Base-by-base conservation (phyloP, 2,329 filamentous ascomycete species). In the Lasiodiplodia gonubiensis region DNA sequence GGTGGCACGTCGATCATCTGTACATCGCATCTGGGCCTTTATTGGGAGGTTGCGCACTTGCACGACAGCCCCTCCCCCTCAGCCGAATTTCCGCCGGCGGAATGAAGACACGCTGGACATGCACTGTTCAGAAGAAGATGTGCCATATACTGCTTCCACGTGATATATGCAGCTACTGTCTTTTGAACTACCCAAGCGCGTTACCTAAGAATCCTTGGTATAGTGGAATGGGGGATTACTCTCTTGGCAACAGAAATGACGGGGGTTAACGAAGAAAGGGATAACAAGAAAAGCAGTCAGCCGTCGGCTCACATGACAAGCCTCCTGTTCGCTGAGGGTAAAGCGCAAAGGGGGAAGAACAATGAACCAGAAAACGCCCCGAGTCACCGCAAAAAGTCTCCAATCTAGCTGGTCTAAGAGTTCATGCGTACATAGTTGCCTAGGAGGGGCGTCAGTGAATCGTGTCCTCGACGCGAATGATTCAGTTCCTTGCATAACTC, bases 371-470 rank as follows among this genome's bases (percentile, higher is more conserved):
- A 42, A 60, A 60, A 42, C 39, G 39, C 57, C 39, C n/a, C n/a
- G 25, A 30, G n/a, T 30, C 16, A 21, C 25, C 25, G 25, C 25
- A 33, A 33, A 60, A 60, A 12, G 57, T 60, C 25, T 42, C 57
- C 35, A 18, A 12, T 60, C 57, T 60, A 60, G n/a, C 12, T 60
- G 10, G 35, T 66, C 64, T 66, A 66, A 52, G 52, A 57, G 68
- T 80, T 80, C 68, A 82, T 72, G 67, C 76, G 79, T 67, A 82
- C 80, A 61, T 81, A 81, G 67, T 81, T 81, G 16, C 79, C 79
- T 81, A 64, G 42, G 55, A 35, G 8, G 18, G 39, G 21, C n/a
- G 4, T 55, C 39, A 30, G 57, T 69, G 72, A 76, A 75, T 72
- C 79, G 69, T 75, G 68, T 59, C 76, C 72, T 37, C 79, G 78